Base-by-base conservation (phyloP, 106 monocot species). In the Iris macrosiphon region DNA sequence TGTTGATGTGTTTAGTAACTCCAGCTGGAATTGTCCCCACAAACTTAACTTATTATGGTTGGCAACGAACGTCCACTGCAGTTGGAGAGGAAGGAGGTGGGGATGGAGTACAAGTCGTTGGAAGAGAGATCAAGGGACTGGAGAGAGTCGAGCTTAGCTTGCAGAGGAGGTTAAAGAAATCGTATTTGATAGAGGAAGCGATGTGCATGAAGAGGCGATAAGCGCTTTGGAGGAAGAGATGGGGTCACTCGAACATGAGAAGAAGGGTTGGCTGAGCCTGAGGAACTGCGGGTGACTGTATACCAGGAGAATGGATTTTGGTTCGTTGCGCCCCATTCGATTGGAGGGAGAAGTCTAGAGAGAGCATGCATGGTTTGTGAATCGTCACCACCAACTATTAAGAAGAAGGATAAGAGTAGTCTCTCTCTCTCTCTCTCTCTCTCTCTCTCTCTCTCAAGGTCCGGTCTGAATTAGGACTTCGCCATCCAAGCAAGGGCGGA, bases 1-100 rank as follows among this genome's bases (percentile, higher is more conserved):
- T 21, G n/a, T 8, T 28, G 27, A 87, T 67, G 1, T 41, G 24
- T 23, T 4, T 0, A 0, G 87, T 74, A 57, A 87, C n/a, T 3
- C 34, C 34, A 6, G 34, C 10, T 35, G 34, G 7, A 4, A 6
- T 35, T 10, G 34, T n/a, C n/a, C n/a, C n/a, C n/a, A n/a, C n/a
- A n/a, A n/a, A n/a, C n/a, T n/a, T n/a, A n/a, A n/a, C n/a, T n/a
- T n/a, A n/a, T n/a, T n/a, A n/a, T n/a, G n/a, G n/a, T n/a, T n/a
- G n/a, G n/a, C n/a, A n/a, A n/a, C n/a, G 30, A 44, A 59, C 43
- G 60, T 21, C 60, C 60, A 21, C 45, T 31, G 30, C 60, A 60
- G 46, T 52, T 52, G 21, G 45, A 46, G 45, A 60, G 46, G 33
- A 60, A 60, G 9, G 60, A 47, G 1, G 4, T 8, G 12, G 60